Base-by-base conservation (phyloP, 352 stramenopile genomes). In the Phytophthora cryptogea region DNA sequence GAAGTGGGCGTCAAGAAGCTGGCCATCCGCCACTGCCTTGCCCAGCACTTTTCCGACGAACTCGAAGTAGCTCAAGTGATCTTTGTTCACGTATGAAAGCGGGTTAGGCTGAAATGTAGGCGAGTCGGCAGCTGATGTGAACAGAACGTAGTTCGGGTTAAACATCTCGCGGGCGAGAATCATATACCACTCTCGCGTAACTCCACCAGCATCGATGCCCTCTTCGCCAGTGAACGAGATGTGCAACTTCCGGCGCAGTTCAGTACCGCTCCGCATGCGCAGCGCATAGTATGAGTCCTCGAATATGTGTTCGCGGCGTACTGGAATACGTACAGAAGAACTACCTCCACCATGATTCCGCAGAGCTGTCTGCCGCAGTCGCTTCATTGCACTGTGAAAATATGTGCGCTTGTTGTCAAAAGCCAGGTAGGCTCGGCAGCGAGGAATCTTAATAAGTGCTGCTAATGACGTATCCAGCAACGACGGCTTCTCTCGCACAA, bases 81-180 rank as follows among this genome's bases (percentile, higher is more conserved):
- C 97, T 27, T 97, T 95, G 71, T 99, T 99, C 57, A 99, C 97
- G 61, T 95, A 98, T 48, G 96, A 99, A 32, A 99, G 86, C 46
- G 97, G 96, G 72, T 99, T 99, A 5, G 97, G 97, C 71, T 99
- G 97, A 76, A 99, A 99, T 8, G 97, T 99, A 44, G 95, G 97
- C 9, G 97, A 98, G 78, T 99, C 98, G 20, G 97, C 96, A 4
- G 97, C 97, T 16, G 96, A 98, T 39, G 96, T 99, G 79, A 99
- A 99, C 1, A 99, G 75, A 52, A 97, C 97, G 76, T 99, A 99
- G 72, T 99, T 99, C 44, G 97, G 96, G 74, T 99, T 99, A 80
- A 99, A 99, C 65, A 99, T 99, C 74, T 99, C 97, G 62, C 98
- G 98, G 3, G 97, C 96, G 28, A 99, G 73, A 72, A 99, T 99